Evolutionary conservation across 257 asterid species (phyloP), one percentile per base, ranked within the genome.

Genomic region (Nicotiana tabacum): DNA sequence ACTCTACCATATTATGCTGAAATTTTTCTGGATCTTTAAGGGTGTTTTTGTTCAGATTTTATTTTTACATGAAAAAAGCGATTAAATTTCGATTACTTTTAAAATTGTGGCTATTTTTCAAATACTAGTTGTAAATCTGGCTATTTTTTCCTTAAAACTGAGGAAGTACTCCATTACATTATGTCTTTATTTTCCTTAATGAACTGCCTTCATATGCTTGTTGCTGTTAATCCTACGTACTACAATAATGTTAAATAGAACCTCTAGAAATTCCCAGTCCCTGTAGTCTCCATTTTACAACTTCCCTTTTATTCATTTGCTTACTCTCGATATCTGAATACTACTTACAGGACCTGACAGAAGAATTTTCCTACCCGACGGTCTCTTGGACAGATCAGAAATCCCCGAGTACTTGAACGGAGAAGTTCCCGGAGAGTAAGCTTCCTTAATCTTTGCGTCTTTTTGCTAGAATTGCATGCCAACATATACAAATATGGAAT

Each of bases 361-460:
- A 88, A 94, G 99, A 86, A 91, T 96, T 83, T 96, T 94, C 92
- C 84, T 96, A 94, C 98, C 99, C 7, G 96, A 89, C 1, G 99
- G 99, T 9, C 91, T 96, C 33, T 88, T 96, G 92, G 98, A 94
- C 95, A 91, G 93, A 87, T 94, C 99, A 60, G 98, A 96, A 86
- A 90, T 96, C 91, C 98, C 99, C 0, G 97, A 93, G 87, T 94
- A 96, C 90, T 90, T 96, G 60, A 94, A 88, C 11, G 99, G 98
- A 81, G 98, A 96, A 91, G 98, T 94, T 48, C 91, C 98, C 33
- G 98, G 98, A 92, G 98, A 96, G 99, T 94, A 88, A 88, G 97
- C 84, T 33, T 6, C 77, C 17, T 77, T 5, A 15, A 37, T 77
- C 74, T 51, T 46, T 43, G 51, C 11, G 0, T 43, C 51, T 43